Base-by-base conservation (phyloP, 257 asterid species). In the Pogostemon cablin region DNA sequence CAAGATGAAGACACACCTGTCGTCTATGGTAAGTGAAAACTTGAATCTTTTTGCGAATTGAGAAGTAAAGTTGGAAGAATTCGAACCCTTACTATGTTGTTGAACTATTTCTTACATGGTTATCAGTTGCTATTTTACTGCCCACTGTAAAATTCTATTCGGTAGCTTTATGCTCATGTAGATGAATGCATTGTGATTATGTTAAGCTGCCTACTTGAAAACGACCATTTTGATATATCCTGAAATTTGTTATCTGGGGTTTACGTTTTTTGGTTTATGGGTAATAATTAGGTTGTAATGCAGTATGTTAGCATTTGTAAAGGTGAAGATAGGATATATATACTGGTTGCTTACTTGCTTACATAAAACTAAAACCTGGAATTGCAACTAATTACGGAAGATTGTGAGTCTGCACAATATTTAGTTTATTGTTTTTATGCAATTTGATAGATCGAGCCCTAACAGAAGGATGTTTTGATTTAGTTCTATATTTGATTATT, bases 1-100 rank as follows among this genome's bases (percentile, higher is more conserved):
- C 64, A 57, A 0, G 96, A 89, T 11, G 96, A 86, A 37, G 98
- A 89, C 35, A 86, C 81, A 67, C 96, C 96, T 53, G 74, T 83
- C n/a, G 83, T 85, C 58, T 92, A 89, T 72, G 98, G 98, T 92
- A 77, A 62, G n/a, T 20, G 9, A n/a, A 0, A 2, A n/a, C 41
- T 38, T 43, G 9, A 41, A 1, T 15, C 39, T 47, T 72, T 50
- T 12, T 3, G 47, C 61, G 38, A 55, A 3, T 58, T 34, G 40
- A 17, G 35, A 8, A 20, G 7, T 15, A 1, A 25, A 25, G 32
- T 25, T 25, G 32, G 32, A 25, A 25, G 32, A 25, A 25, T 25
- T 25, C 32, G 32, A 25, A 25, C 32, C 32, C 32, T 25, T 1
- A 1, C 32, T 25, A 25, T 7, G 3, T 11, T 2, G 39, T 53